Percentiles rank a stretch among this genome's conserved stretches.
These are phyloP conservation scores for Vachellia collinsii DNA, from an alignment of 306 rosid genomes.

Conservation along the genomic window DNA sequence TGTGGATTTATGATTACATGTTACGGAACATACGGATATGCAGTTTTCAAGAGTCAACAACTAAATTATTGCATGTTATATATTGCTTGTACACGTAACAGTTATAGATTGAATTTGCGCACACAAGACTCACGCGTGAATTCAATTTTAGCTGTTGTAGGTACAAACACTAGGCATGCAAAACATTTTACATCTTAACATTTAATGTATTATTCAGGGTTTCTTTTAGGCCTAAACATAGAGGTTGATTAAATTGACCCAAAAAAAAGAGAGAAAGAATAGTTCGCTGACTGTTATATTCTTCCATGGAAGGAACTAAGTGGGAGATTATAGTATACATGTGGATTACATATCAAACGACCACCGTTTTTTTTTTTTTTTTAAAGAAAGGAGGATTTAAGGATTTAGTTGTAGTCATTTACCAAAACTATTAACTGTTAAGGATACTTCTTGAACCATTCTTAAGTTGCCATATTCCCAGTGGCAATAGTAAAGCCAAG, in stretches of 20 bases:
- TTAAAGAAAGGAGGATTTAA: no score
- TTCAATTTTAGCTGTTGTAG: background rate
- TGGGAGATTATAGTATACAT: background rate
- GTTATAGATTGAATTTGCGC: background rate
- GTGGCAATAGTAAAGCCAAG: no score
- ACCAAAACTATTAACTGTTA: no score
- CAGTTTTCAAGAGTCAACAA: conserved; percentile 34
- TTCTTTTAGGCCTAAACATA: background rate
- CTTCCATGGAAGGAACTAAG: no score
- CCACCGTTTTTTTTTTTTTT: no score
- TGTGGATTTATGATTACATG: conserved; percentile 48
- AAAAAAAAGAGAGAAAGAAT: background rate
- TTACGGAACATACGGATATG: conserved; percentile 24
- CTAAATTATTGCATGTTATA: background rate
- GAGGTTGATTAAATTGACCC: background rate
- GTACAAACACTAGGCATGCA: background rate
- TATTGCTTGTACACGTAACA: background rate
- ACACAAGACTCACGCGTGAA: background rate
- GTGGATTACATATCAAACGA: background rate
- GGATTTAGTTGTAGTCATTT: no score
- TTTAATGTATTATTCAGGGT: background rate
- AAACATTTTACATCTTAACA: background rate
- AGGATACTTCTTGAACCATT: no score
- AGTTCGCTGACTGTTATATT: background rate
- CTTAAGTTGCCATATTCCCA: background rate